phyloP scores from a whole-genome alignment of 1,284 basidiomycete species.

The Cronartium quercuum region DNA sequence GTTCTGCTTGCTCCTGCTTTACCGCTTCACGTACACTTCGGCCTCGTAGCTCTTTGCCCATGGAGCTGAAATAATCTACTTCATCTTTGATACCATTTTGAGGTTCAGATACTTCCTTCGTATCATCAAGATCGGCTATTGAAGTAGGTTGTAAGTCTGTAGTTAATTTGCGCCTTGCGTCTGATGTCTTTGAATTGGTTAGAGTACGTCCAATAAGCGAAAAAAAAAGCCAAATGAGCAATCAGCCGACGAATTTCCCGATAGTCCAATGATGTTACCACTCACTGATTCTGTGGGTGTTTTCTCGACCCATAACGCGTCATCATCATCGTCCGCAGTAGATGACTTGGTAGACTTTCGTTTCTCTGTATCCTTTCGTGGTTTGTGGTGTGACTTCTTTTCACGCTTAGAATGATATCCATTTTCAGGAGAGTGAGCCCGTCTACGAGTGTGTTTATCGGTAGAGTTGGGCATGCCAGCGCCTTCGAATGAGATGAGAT shows the following conservation, averaged over 20 bases:
- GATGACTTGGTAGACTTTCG: neutral
- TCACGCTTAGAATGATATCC: neutral
- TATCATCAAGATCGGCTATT: no score
- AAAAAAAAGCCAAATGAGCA: no score
- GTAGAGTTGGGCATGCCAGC: no score
- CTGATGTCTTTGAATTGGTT: no score
- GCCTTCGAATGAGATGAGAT: no score
- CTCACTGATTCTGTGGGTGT: neutral
- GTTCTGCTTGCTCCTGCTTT: neutral
- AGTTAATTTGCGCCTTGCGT: no score
- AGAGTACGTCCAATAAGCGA: no score
- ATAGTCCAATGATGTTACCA: neutral
- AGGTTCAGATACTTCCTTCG: neutral
- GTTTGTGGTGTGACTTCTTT: neutral
- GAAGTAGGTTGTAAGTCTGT: no score
- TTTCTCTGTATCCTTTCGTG: neutral
- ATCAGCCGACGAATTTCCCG: no score
- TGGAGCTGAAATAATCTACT: neutral
- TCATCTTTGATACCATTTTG: neutral
- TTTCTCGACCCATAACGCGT: neutral
- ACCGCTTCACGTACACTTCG: neutral
- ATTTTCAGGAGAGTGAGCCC: no score
- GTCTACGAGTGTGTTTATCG: no score
- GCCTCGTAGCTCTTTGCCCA: neutral
- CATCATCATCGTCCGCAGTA: neutral